phyloP scores from a whole-genome alignment of 768 basidiomycete species.

The Tricholoma sp. region DNA sequence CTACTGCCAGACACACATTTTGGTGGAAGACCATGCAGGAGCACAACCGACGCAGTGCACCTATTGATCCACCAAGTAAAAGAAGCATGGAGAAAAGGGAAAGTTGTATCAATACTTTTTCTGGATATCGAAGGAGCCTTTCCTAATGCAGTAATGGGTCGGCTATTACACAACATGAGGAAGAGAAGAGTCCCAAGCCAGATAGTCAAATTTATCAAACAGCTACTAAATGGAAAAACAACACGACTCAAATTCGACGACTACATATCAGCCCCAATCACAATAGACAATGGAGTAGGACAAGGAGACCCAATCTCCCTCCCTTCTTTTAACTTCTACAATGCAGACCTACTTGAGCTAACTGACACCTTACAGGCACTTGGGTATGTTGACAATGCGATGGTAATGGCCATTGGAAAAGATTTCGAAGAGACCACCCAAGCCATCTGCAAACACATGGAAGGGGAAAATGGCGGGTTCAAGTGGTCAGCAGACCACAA shows the following conservation, averaged over 20 bases:
- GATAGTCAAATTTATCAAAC: not conserved
- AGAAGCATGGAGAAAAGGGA: not conserved
- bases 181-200: not conserved
- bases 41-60: not conserved
- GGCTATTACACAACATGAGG: not conserved
- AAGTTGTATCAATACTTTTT: not conserved
- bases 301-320: conserved; percentile 19
- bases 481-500: conserved; percentile 22
- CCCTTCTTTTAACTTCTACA: not conserved
- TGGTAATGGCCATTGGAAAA: not conserved
- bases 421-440: not conserved
- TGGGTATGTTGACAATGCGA: conserved; percentile 1
- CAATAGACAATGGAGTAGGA: conserved; percentile 14
- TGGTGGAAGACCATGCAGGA: no score
- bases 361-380: not conserved
- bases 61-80: not conserved
- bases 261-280: not conserved
- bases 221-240: not conserved
- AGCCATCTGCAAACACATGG: not conserved
- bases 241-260: not conserved
- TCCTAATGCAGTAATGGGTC: not conserved
- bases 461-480: conserved; percentile 5
- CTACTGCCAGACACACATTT: not conserved
- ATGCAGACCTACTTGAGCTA: not conserved
- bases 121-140: not conserved